phyloP scores from a whole-genome alignment of 2,329 filamentous ascomycete species.

The Triangularia setosa region DNA sequence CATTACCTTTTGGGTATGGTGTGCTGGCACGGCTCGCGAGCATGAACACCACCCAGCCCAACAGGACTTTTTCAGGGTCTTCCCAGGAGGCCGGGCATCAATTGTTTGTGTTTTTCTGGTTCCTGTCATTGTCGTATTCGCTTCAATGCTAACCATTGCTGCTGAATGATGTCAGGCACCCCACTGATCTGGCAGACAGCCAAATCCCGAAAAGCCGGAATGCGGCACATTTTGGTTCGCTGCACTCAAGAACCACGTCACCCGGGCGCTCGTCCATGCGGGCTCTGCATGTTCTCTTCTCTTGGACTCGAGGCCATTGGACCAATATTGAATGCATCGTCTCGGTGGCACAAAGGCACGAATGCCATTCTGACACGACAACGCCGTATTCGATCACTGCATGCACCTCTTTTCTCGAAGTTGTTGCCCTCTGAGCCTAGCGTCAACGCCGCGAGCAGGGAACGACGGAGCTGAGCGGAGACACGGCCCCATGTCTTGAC shows the following conservation, averaged over 20 bases:
- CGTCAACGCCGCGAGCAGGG: slow-evolving; percentile 7
- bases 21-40: not conserved
- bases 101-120: slow-evolving; percentile 1
- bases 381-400: slow-evolving; percentile 3
- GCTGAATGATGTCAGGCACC: slow-evolving; percentile 6
- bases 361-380: slow-evolving; percentile 24
- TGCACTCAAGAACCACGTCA: slow-evolving; percentile 24
- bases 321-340: not conserved
- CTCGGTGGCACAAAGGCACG: slow-evolving; percentile 12
- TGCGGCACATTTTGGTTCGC: slow-evolving; percentile 12
- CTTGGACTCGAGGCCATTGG: slow-evolving; percentile 10
- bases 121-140: not conserved
- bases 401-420: not conserved
- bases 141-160: not conserved
- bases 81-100: slow-evolving; percentile 3
- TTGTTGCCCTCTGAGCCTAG: slow-evolving; percentile 7
- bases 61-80: not conserved
- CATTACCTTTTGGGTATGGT: not conserved
- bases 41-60: not conserved
- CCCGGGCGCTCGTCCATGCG: slow-evolving; percentile 23
- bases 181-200: not conserved
- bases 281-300: slow-evolving; percentile 19
- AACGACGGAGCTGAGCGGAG: not conserved
- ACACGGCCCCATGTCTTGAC: slow-evolving; percentile 19
- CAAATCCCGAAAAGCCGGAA: not conserved